Conservation (phyloP, 1,284 basidiomycete species). For the Mycena sp. region DNA sequence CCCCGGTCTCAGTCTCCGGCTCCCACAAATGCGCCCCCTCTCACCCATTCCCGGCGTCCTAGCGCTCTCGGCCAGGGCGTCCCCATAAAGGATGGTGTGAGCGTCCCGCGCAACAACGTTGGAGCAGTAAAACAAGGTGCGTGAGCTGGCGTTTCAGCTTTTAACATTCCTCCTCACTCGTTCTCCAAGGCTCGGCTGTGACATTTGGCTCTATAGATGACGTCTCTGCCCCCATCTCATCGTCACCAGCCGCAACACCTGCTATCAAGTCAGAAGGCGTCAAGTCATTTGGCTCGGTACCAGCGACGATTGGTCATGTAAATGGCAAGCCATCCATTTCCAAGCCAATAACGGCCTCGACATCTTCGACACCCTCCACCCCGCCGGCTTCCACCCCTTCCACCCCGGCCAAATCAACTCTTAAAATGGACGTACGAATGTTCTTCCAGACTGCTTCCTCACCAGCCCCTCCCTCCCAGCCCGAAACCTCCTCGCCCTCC, state of each 20-base stretch:
- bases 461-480: conserved; percentile 50
- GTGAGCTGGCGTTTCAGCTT: conserved; percentile 30
- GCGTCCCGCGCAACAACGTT: conserved; percentile 63
- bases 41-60: conserved; percentile 75
- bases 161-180: conserved; percentile 16
- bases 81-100: conserved; percentile 79
- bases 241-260: conserved; percentile 72
- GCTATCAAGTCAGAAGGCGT: conserved; percentile 75
- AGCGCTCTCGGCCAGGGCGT: conserved; percentile 75
- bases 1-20: conserved; percentile 82
- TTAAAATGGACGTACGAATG: conserved; percentile 70
- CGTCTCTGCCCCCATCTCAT: conserved; percentile 70
- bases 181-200: conserved; percentile 62
- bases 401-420: conserved; percentile 49
- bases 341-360: conserved; percentile 42
- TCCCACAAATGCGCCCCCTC: conserved; percentile 46
- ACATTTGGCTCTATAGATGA: conserved; percentile 90
- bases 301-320: conserved; percentile 56
- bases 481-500: conserved; percentile 52
- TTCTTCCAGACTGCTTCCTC: conserved; percentile 67
- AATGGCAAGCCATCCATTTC: conserved; percentile 65
- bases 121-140: conserved; percentile 72
- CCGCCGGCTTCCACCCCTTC: conserved; percentile 45
- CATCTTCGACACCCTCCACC: conserved; percentile 46
- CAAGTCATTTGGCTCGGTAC: conserved; percentile 83